These are phyloP conservation scores for Silene uniflora DNA, from an alignment of 148 eudicot species.

Conservation along the genomic window DNA sequence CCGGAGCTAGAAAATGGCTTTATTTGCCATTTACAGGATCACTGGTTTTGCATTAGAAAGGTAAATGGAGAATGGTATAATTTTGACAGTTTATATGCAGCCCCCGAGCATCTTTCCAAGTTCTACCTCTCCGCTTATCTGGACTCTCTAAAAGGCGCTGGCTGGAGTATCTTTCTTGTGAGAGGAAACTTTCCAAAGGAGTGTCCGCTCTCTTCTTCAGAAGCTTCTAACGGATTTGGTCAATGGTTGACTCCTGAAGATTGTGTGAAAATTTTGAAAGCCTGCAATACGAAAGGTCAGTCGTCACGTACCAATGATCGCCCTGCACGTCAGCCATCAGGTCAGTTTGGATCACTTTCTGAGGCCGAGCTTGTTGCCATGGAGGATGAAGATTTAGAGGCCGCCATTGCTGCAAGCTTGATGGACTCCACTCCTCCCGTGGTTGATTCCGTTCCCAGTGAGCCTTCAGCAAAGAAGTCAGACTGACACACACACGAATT, in stretches of 20 bases:
- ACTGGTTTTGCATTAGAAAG: conserved; percentile 96
- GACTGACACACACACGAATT: background rate
- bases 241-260: conserved; percentile 91
- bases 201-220: conserved; percentile 70
- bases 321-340: conserved; percentile 23
- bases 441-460: conserved; percentile 5
- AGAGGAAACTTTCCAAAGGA: conserved; percentile 89
- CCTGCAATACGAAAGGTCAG: conserved; percentile 48
- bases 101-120: conserved; percentile 92
- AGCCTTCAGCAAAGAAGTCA: conserved; percentile 23
- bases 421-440: conserved; percentile 46
- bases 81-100: conserved; percentile 86
- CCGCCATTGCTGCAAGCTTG: conserved; percentile 97
- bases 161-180: conserved; percentile 93
- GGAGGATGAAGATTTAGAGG: conserved; percentile 83
- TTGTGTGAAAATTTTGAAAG: conserved; percentile 66
- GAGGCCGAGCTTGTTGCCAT: conserved; percentile 51
- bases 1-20: conserved; percentile 86
- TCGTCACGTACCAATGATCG: conserved; percentile 23
- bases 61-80: conserved; percentile 98
- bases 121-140: conserved; percentile 92
- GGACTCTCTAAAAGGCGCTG: conserved; percentile 68
- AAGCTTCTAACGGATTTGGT: conserved; percentile 73
- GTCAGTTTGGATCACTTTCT: conserved; percentile 28
- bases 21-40: conserved; percentile 86